Evolutionary conservation across 495 filamentous ascomycete species (phyloP).

Genomic region (Tuber borchii): DNA sequence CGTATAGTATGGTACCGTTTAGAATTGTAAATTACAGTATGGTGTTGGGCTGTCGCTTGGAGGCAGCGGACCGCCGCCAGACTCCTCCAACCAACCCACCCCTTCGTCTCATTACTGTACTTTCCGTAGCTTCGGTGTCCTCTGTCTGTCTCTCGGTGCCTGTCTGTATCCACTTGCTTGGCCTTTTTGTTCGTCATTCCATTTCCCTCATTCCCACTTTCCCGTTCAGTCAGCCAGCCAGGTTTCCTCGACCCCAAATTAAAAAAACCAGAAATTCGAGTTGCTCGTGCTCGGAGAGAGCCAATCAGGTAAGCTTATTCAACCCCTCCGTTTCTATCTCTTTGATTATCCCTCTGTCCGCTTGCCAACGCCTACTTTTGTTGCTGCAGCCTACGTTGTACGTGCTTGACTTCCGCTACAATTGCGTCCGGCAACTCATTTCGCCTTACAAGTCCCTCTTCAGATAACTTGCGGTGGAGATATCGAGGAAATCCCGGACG

Average conservation of each 20-base stretch:
- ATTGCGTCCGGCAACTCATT: background rate
- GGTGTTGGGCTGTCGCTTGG: background rate
- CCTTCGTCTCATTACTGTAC: background rate
- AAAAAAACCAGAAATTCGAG: background rate
- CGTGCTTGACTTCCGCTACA: background rate
- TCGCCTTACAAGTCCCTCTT: background rate
- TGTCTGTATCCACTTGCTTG: background rate
- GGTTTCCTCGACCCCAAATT: background rate
- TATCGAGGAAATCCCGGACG: background rate
- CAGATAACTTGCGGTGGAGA: background rate
- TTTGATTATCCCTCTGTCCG: background rate
- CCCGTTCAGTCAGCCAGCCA: background rate
- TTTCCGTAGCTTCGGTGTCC: background rate
- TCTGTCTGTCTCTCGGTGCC: background rate
- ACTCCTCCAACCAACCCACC: background rate
- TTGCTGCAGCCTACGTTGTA: background rate
- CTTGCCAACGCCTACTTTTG: slow-evolving; percentile 1
- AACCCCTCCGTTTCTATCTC: background rate
- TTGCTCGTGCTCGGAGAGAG: background rate
- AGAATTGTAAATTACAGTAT: slow-evolving; percentile 1
- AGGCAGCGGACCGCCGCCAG: background rate
- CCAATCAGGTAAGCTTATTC: background rate
- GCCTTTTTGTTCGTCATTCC: background rate
- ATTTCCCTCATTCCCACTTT: slow-evolving; percentile 5
- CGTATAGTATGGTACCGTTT: background rate